Conservation (phyloP, 768 basidiomycete genomes). For the Termitomyces bulborhizus region DNA sequence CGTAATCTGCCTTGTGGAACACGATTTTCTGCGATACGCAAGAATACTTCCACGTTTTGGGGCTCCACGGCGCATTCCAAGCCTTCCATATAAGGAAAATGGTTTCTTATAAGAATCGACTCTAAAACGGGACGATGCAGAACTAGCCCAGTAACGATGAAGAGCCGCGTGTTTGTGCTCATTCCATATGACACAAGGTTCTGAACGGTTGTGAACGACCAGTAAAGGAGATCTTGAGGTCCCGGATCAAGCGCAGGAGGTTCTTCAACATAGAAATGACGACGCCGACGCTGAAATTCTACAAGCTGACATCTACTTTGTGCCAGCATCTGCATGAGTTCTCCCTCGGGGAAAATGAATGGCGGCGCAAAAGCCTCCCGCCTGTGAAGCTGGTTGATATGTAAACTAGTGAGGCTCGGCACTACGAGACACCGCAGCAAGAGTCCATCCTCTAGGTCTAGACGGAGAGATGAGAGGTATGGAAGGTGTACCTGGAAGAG, state of each 20-base stretch:
- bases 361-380: background rate
- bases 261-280: constrained; percentile 1
- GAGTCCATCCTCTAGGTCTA: constrained; percentile 1
- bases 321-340: constrained; percentile 1
- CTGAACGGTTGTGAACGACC: background rate
- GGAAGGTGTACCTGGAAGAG: constrained; percentile 1
- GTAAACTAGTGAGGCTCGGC: background rate
- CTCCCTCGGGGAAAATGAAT: background rate
- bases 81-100: background rate
- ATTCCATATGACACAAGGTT: background rate
- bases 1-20: background rate
- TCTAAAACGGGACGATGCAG: background rate
- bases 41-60: background rate
- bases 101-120: background rate
- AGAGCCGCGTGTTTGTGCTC: background rate
- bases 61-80: constrained; percentile 1
- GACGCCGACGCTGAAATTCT: constrained; percentile 4
- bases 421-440: background rate
- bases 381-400: background rate
- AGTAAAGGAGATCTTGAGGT: constrained; percentile 1
- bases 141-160: constrained; percentile 1
- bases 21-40: background rate
- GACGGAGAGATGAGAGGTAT: constrained; percentile 1
- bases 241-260: background rate
- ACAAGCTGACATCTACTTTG: background rate